phyloP scores from a whole-genome alignment of 176 grass and related monocot genomes.

The Rhynchospora breviuscula region DNA sequence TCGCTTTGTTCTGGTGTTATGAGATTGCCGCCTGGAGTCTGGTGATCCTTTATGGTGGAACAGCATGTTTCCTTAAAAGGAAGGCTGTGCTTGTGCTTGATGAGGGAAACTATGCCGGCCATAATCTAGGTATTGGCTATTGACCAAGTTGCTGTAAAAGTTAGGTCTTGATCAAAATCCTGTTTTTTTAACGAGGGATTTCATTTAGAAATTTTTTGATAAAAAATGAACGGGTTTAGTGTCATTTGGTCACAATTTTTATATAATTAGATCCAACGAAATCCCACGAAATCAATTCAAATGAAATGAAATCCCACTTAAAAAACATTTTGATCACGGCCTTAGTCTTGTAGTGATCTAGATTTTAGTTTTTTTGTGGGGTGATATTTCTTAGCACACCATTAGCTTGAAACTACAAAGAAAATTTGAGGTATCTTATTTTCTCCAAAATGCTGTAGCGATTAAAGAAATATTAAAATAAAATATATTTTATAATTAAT shows the following conservation, averaged over 20 bases:
- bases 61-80: slow-evolving; percentile 70
- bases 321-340: too few species aligned
- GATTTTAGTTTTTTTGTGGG: background rate
- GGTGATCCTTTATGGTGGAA: slow-evolving; percentile 71
- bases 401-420: background rate
- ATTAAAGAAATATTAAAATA: too few species aligned
- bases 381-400: background rate
- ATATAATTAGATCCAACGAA: too few species aligned
- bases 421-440: background rate
- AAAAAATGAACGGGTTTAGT: too few species aligned
- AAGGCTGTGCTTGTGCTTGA: slow-evolving; percentile 70
- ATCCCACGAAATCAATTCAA: too few species aligned
- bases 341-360: background rate
- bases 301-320: too few species aligned
- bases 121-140: slow-evolving; percentile 36
- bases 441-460: background rate
- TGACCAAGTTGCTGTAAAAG: background rate
- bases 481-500: too few species aligned
- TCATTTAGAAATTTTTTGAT: too few species aligned
- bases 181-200: too few species aligned
- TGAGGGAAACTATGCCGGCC: slow-evolving; percentile 48
- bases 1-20: slow-evolving; percentile 96
- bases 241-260: too few species aligned
- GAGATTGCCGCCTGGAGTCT: slow-evolving; percentile 87
- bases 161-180: too few species aligned